Percentiles rank a stretch among this genome's conserved stretches.
phyloP scores from a whole-genome alignment of 2,329 filamentous ascomycete species.

The Cryphonectria japonica region DNA sequence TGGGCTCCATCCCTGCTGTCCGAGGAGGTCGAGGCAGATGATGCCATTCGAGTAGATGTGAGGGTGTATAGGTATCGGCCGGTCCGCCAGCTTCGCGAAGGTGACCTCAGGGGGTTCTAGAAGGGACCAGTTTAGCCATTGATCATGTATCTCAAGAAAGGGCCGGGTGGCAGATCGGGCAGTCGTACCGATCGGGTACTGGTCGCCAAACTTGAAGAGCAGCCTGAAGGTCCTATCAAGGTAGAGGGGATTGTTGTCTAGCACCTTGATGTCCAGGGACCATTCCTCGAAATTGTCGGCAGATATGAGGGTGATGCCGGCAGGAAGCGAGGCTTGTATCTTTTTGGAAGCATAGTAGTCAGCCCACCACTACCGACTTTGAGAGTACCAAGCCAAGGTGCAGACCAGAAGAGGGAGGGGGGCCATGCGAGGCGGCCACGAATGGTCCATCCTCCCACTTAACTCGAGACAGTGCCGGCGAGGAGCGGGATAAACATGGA shows the following conservation, averaged over 20 bases:
- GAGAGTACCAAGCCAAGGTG: neutral
- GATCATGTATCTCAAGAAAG: neutral
- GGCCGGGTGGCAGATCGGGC: neutral
- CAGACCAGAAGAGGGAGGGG: neutral
- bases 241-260: constrained; percentile 91
- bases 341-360: constrained; percentile 35
- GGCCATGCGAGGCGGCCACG: neutral
- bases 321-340: constrained; percentile 62
- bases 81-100: constrained; percentile 69
- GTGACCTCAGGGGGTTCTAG: constrained; percentile 93
- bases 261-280: constrained; percentile 87
- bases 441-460: neutral
- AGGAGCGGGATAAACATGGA: too few species aligned
- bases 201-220: constrained; percentile 81
- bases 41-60: constrained; percentile 99
- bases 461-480: neutral
- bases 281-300: constrained; percentile 87
- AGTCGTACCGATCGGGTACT: constrained; percentile 86
- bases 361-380: constrained; percentile 5
- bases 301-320: constrained; percentile 77
- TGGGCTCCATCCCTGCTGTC: constrained; percentile 87
- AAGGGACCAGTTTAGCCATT: neutral
- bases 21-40: constrained; percentile 94
- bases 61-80: constrained; percentile 87
- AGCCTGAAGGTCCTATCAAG: constrained; percentile 77